phyloP scores from a whole-genome alignment of 1,139 yeast genomes.

The Sugiyamaella novakii region DNA sequence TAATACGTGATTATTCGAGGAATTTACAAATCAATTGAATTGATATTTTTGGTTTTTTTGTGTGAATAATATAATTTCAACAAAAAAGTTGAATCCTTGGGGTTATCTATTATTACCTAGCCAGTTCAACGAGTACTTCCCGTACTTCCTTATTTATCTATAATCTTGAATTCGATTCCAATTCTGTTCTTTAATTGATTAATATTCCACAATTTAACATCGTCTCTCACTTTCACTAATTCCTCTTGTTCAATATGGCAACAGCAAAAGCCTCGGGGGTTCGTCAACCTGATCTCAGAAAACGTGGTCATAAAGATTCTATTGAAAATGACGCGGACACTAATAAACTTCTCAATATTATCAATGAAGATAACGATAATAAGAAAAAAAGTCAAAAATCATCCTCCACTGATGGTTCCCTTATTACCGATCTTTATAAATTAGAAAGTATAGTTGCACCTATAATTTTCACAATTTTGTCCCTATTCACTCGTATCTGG shows the following conservation, averaged over 20 bases:
- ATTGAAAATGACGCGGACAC: background rate
- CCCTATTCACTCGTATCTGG: slow-evolving; percentile 69
- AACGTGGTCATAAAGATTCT: slow-evolving; percentile 9
- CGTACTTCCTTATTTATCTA: no score
- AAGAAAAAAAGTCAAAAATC: slow-evolving; percentile 1
- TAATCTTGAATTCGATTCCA: no score
- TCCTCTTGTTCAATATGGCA: no score
- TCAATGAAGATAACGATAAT: slow-evolving; percentile 4
- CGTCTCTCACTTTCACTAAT: no score
- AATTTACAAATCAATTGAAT: no score
- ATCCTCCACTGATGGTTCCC: slow-evolving; percentile 6
- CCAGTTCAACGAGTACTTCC: no score
- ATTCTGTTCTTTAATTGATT: no score
- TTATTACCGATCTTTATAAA: slow-evolving; percentile 14
- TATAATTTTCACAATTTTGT: slow-evolving; percentile 56
- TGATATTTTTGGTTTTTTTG: background rate
- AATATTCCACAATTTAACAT: no score
- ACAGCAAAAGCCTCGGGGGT: slow-evolving; percentile 15
- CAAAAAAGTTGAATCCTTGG: background rate
- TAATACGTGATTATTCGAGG: no score
- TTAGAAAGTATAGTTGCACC: slow-evolving; percentile 58
- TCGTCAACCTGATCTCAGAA: slow-evolving; percentile 15
- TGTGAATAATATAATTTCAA: background rate
- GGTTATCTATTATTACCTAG: no score
- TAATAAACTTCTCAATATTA: slow-evolving; percentile 5